Evolutionary conservation across 805 yeast genomes (phyloP).

Genomic region (Wickerhamiella brachini): DNA sequence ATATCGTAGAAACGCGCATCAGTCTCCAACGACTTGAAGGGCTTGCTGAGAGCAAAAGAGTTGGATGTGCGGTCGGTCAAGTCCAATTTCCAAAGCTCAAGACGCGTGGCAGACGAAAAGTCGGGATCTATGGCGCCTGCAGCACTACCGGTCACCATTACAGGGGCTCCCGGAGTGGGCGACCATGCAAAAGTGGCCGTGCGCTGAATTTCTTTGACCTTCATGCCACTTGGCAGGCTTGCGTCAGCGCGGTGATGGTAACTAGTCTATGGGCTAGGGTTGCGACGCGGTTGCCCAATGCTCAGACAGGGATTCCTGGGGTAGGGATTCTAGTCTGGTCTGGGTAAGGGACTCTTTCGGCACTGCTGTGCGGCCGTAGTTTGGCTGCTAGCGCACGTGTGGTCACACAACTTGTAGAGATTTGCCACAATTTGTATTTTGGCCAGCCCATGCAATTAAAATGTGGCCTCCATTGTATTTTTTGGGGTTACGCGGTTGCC

Average conservation of each 20-base stretch:
- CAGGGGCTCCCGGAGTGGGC: slow-evolving; percentile 48
- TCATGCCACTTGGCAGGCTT: slow-evolving; percentile 34
- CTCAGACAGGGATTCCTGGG: background rate
- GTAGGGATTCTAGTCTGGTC: no score
- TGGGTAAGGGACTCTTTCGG: no score
- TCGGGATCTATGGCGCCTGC: slow-evolving; percentile 90
- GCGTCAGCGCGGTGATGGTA: background rate
- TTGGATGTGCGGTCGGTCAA: slow-evolving; percentile 23
- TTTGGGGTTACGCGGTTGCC: no score
- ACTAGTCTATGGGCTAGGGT: background rate
- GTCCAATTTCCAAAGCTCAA: slow-evolving; percentile 64
- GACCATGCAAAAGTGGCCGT: slow-evolving; percentile 98
- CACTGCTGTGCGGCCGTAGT: no score
- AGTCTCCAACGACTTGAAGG: slow-evolving; percentile 13
- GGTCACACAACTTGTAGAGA: background rate
- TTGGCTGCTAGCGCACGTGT: background rate
- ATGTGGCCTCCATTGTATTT: no score
- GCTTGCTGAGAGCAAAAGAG: slow-evolving; percentile 14
- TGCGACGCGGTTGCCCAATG: background rate
- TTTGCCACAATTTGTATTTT: no score
- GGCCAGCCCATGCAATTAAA: no score
- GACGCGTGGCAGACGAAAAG: slow-evolving; percentile 62
- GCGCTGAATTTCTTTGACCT: slow-evolving; percentile 65
- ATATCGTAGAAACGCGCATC: slow-evolving; percentile 40
- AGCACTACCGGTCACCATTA: slow-evolving; percentile 81